These are phyloP conservation scores for Casuarina glauca DNA, from an alignment of 306 rosid genomes.

Conservation along the genomic window DNA sequence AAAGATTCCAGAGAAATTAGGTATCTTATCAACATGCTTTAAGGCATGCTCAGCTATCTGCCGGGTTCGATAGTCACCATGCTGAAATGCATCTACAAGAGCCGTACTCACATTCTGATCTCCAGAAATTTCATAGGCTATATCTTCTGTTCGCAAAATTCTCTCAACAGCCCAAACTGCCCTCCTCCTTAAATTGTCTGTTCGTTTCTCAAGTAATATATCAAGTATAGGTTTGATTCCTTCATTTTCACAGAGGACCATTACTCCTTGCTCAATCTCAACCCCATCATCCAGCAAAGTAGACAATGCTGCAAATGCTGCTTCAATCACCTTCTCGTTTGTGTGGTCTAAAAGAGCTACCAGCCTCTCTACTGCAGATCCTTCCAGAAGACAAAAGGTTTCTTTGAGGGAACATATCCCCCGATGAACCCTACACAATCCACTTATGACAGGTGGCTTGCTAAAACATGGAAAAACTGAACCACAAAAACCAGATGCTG, in stretches of 20 bases:
- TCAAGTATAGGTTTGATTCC: constrained; percentile 79
- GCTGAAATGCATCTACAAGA: constrained; percentile 97
- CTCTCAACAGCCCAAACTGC: constrained; percentile 95
- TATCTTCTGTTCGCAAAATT: constrained; percentile 75
- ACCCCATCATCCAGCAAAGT: constrained; percentile 89
- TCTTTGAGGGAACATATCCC: constrained; percentile 81
- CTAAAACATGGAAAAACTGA: constrained; percentile 71
- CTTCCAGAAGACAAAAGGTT: constrained; percentile 79
- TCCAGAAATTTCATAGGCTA: constrained; percentile 74
- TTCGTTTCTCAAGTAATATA: constrained; percentile 76
- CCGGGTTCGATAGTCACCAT: constrained; percentile 84
- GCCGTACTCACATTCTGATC: constrained; percentile 89
- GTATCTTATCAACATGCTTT: constrained; percentile 92
- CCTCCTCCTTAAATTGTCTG: constrained; percentile 83
- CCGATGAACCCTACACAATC: constrained; percentile 77
- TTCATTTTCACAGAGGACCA: constrained; percentile 64
- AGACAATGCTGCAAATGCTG: constrained; percentile 84
- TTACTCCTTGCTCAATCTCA: constrained; percentile 80
- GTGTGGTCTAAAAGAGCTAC: constrained; percentile 92
- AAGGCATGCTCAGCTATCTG: constrained; percentile 96
- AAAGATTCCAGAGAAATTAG: constrained; percentile 96
- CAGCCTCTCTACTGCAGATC: constrained; percentile 72
- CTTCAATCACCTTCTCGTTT: constrained; percentile 89
- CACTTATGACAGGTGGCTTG: constrained; percentile 57
- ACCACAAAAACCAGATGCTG: constrained; percentile 60